These are phyloP conservation scores for Penicillium goetzii DNA, from an alignment of 495 filamentous ascomycete species.

Conservation along the genomic window DNA sequence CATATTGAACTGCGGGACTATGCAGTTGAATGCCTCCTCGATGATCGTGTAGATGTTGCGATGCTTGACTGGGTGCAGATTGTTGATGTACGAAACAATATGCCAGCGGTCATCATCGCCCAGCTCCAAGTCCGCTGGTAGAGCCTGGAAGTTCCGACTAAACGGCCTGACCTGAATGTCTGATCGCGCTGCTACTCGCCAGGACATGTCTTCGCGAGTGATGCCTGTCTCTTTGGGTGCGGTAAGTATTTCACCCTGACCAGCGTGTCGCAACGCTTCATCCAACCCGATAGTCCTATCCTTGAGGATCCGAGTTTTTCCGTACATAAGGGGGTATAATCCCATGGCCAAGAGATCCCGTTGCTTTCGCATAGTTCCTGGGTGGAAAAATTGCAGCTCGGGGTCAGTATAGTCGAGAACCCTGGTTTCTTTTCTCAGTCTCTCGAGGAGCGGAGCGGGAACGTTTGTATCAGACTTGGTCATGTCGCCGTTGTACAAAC, in stretches of 20 bases:
- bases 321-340: constrained; percentile 51
- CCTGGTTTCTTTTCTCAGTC: constrained; percentile 32
- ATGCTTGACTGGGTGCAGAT: constrained; percentile 47
- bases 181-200: constrained; percentile 42
- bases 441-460: constrained; percentile 32
- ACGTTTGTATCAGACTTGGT: constrained; percentile 47
- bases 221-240: constrained; percentile 34
- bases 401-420: constrained; percentile 25
- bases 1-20: constrained; percentile 47
- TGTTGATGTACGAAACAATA: constrained; percentile 52
- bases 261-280: constrained; percentile 30
- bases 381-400: constrained; percentile 27
- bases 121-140: constrained; percentile 44
- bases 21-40: constrained; percentile 46
- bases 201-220: constrained; percentile 44
- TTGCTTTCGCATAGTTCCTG: constrained; percentile 26
- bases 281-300: constrained; percentile 30
- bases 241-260: constrained; percentile 37
- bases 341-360: constrained; percentile 47
- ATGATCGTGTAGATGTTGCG: constrained; percentile 40
- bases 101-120: constrained; percentile 33
- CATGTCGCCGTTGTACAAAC: constrained; percentile 42
- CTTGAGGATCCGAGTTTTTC: constrained; percentile 37
- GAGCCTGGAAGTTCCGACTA: constrained; percentile 41
- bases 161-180: constrained; percentile 37